Percentiles rank a stretch among this genome's conserved stretches.
phyloP scores from a whole-genome alignment of 768 basidiomycete genomes.

The Russula ochroleuca region DNA sequence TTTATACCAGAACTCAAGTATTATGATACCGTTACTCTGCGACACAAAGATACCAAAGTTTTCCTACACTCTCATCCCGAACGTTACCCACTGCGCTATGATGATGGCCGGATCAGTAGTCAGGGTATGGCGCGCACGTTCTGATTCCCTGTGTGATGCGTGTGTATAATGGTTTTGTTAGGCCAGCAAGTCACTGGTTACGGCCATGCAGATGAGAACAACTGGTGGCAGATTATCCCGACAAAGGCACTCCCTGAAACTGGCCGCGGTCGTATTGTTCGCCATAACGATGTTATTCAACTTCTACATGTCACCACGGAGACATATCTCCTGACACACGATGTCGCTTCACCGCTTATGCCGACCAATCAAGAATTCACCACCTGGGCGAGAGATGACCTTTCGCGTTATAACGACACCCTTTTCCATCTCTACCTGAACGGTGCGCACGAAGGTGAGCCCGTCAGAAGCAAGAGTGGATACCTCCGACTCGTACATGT shows the following conservation, averaged over 20 bases:
- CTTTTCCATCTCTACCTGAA: slow-evolving; percentile 74
- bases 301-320: slow-evolving; percentile 85
- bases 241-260: slow-evolving; percentile 93
- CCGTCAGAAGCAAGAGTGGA: slow-evolving; percentile 91
- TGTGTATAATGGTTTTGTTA: slow-evolving; percentile 32
- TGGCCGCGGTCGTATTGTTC: slow-evolving; percentile 88
- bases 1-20: slow-evolving; percentile 77
- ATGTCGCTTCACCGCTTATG: slow-evolving; percentile 95
- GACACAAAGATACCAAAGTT: slow-evolving; percentile 90
- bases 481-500: slow-evolving; percentile 90
- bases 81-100: slow-evolving; percentile 87
- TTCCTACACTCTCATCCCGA: slow-evolving; percentile 93
- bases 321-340: slow-evolving; percentile 83
- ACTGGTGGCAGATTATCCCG: slow-evolving; percentile 92
- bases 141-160: not conserved
- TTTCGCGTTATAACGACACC: slow-evolving; percentile 79
- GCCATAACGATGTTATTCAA: slow-evolving; percentile 84
- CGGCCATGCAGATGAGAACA: slow-evolving; percentile 90
- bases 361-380: slow-evolving; percentile 99
- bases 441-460: slow-evolving; percentile 70
- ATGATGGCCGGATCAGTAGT: slow-evolving; percentile 91
- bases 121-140: slow-evolving; percentile 52
- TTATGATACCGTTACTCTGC: slow-evolving; percentile 80
- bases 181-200: slow-evolving; percentile 97
- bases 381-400: slow-evolving; percentile 79